Base-by-base conservation (phyloP, 2,329 filamentous ascomycete genomes). In the Sporothrix inflata region DNA sequence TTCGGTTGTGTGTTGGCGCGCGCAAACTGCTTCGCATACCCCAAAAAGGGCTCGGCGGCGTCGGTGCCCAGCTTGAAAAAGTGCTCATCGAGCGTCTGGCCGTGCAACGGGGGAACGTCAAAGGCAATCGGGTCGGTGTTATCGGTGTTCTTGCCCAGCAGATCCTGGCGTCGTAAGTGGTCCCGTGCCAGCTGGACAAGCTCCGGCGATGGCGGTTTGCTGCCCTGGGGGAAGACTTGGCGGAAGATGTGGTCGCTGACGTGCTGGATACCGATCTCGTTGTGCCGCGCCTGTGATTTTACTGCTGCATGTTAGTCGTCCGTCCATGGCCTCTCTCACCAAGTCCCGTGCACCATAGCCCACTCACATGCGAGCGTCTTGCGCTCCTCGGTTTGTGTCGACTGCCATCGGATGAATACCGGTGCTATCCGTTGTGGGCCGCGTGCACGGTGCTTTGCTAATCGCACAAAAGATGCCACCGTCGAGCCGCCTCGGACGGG, bases 221-320 rank as follows among this genome's bases (percentile, higher is more conserved):
- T 79, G 65, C 83, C 83, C 51, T 85, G 82, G 4, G 88, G 89
- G 78, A 99, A 99, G 55, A 99, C 83, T 81, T 98, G 96, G 1
- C 88, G 79, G 80, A 95, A 93, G 60, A 99, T 86, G 83, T 94
- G 87, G 73, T 87, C 86, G 84, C 94, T 98, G 76, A 99, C 85
- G 78, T 98, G 95, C 82, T 99, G 96, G 51, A 99, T 93, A 70
- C 93, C 94, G 77, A 99, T 94, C 76, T 97, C 92, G 82, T 97
- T 99, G 84, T 92, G 93, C 76, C 96, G 90, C 66, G 93, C 85
- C 72, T 87, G 82, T 7, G 88, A 86, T 0, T 82, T 78, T 40
- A 87, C 84, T 86, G 74, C 14, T 42, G 34, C 6, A 2, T 4
- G 34, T 69, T 53, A 69, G 71, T 3, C 7, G 9, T 6, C 42